phyloP scores from a whole-genome alignment of 164 flowering plant genomes.

The Paratinospora sagittata region DNA sequence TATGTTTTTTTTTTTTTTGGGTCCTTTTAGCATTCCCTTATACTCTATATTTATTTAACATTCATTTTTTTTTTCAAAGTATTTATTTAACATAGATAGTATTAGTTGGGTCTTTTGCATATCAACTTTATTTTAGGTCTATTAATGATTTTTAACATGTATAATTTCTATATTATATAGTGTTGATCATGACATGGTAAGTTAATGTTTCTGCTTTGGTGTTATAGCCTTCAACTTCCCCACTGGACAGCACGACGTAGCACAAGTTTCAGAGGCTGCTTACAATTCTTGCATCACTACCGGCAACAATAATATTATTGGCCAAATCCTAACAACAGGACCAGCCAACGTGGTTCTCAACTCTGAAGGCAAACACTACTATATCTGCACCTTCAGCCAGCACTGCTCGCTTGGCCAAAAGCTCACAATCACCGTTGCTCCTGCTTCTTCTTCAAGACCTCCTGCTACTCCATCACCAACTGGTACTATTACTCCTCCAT shows the following conservation, averaged over 20 bases:
- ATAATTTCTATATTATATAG: too few relatives aligned
- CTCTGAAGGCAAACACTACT: constrained; percentile 34
- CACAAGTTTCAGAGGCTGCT: constrained; percentile 23
- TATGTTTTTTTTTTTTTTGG: too few relatives aligned
- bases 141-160: too few relatives aligned
- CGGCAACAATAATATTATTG: constrained; percentile 22
- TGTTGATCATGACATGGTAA: too few relatives aligned
- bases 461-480: background rate
- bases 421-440: constrained; percentile 24
- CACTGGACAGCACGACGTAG: constrained; percentile 5
- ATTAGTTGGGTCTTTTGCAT: too few relatives aligned
- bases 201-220: too few relatives aligned
- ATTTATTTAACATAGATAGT: too few relatives aligned
- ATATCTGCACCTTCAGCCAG: constrained; percentile 30
- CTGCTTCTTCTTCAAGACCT: background rate
- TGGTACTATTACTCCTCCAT: background rate
- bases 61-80: too few relatives aligned
- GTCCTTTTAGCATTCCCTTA: too few relatives aligned
- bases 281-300: constrained; percentile 26
- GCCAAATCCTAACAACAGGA: constrained; percentile 17
- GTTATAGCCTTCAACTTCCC: constrained; percentile 29
- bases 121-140: too few relatives aligned
- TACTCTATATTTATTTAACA: too few relatives aligned
- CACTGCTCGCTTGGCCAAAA: constrained; percentile 41
- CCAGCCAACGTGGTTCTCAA: constrained; percentile 35